These are phyloP conservation scores for Ascocoryne sarcoides DNA, from an alignment of 2,329 filamentous ascomycete species.

Conservation along the genomic window DNA sequence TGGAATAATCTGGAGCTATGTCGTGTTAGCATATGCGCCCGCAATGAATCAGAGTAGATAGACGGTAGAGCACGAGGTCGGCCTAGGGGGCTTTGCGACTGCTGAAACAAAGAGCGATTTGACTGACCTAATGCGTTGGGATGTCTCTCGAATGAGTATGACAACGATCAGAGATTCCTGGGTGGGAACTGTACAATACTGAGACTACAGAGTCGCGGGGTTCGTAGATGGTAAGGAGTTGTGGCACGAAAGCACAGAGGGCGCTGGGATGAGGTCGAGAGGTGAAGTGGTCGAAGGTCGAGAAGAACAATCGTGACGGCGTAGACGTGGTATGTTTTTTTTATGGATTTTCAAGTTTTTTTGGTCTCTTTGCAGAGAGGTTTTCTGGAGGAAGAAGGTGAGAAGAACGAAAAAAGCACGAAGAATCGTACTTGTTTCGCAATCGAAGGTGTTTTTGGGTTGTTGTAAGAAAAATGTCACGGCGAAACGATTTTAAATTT, in stretches of 20 bases:
- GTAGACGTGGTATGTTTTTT: slow-evolving; percentile 14
- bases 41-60: not conserved
- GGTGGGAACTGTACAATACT: slow-evolving; percentile 16
- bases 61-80: not conserved
- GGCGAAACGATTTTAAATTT: no score
- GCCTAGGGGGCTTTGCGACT: slow-evolving; percentile 5
- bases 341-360: slow-evolving; percentile 33
- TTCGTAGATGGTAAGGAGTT: slow-evolving; percentile 10
- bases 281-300: slow-evolving; percentile 21
- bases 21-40: not conserved
- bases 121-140: slow-evolving; percentile 19
- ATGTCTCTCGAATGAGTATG: slow-evolving; percentile 16
- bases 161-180: slow-evolving; percentile 8
- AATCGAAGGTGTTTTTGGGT: slow-evolving; percentile 17
- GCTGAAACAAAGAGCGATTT: slow-evolving; percentile 6
- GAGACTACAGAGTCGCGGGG: slow-evolving; percentile 17
- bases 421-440: slow-evolving; percentile 28
- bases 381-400: slow-evolving; percentile 28
- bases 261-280: slow-evolving; percentile 9
- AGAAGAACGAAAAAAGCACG: slow-evolving; percentile 31
- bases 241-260: slow-evolving; percentile 13
- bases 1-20: slow-evolving; percentile 26
- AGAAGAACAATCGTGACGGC: slow-evolving; percentile 20
- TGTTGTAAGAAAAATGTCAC: slow-evolving; percentile 13
- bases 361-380: slow-evolving; percentile 26